A percentile compares a stretch with the other conserved stretches of the same genome.
Conservation (phyloP, 805 yeast genomes). For the Wickerhamomyces queroliae region DNA sequence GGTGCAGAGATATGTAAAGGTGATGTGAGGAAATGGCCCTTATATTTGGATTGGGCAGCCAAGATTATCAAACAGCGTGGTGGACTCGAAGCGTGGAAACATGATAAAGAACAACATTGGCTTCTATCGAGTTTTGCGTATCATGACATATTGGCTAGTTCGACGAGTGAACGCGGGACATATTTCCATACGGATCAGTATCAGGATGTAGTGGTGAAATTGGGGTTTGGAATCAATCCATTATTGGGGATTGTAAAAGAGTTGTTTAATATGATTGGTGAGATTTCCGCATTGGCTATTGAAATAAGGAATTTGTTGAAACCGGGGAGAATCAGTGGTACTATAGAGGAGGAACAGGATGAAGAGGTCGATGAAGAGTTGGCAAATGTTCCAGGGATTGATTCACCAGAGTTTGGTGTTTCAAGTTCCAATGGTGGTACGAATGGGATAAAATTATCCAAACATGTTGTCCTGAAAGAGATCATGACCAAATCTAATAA, state of each 20-base stretch:
- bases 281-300: conserved; percentile 55
- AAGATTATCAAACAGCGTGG: conserved; percentile 55
- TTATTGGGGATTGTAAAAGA: conserved; percentile 69
- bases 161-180: conserved; percentile 53
- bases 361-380: conserved; percentile 6
- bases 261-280: conserved; percentile 61
- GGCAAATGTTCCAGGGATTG: conserved; percentile 19
- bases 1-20: conserved; percentile 85
- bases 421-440: too few species aligned
- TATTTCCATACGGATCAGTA: conserved; percentile 61
- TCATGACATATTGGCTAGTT: conserved; percentile 68
- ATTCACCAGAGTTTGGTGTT: conserved; percentile 17
- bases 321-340: conserved; percentile 10
- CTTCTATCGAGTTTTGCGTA: conserved; percentile 73
- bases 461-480: conserved; percentile 29
- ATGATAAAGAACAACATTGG: conserved; percentile 59
- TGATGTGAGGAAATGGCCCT: conserved; percentile 72
- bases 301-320: conserved; percentile 37
- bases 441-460: conserved; percentile 19
- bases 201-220: conserved; percentile 38
- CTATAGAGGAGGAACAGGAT: conserved; percentile 5
- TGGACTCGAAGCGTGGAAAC: conserved; percentile 47
- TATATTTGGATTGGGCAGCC: conserved; percentile 60
- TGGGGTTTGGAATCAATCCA: conserved; percentile 53
- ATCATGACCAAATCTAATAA: conserved; percentile 29